These are phyloP conservation scores for Entelexis sorbosivorans DNA, from an alignment of 1,139 yeast species.

Conservation along the genomic window DNA sequence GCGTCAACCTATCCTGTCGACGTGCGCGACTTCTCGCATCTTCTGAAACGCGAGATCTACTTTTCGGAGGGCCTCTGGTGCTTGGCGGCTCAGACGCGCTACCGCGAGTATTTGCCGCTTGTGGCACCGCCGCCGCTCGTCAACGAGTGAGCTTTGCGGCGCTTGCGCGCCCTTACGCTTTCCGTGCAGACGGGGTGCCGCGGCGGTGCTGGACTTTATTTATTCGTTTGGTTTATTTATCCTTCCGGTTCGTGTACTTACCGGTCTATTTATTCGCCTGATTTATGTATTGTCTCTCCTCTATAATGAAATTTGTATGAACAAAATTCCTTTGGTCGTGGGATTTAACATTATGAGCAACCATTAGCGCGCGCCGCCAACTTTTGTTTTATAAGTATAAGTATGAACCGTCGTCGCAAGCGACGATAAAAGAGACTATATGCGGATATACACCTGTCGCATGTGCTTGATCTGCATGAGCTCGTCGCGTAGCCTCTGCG, in stretches of 20 bases:
- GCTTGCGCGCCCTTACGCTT: no score
- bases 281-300: background rate
- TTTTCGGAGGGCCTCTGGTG: conserved; percentile 23
- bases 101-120: conserved; percentile 11
- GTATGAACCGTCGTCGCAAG: no score
- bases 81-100: conserved; percentile 19
- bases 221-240: background rate
- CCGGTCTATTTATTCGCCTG: no score
- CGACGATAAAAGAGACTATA: background rate
- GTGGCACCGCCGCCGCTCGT: conserved; percentile 20
- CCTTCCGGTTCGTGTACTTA: background rate
- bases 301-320: no score
- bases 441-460: conserved; percentile 19
- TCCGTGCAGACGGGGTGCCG: no score
- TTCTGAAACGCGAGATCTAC: conserved; percentile 17
- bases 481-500: conserved; percentile 12
- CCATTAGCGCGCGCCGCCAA: no score
- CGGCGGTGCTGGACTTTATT: background rate
- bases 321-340: no score
- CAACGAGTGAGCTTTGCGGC: background rate
- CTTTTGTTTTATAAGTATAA: no score
- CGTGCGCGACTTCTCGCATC: conserved; percentile 17
- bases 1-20: conserved; percentile 20
- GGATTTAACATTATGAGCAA: no score
- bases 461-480: conserved; percentile 18